Evolutionary conservation across 1,139 yeast genomes (phyloP), one percentile per base, ranked within the genome.

Genomic region (Yamadazyma siamensis): DNA sequence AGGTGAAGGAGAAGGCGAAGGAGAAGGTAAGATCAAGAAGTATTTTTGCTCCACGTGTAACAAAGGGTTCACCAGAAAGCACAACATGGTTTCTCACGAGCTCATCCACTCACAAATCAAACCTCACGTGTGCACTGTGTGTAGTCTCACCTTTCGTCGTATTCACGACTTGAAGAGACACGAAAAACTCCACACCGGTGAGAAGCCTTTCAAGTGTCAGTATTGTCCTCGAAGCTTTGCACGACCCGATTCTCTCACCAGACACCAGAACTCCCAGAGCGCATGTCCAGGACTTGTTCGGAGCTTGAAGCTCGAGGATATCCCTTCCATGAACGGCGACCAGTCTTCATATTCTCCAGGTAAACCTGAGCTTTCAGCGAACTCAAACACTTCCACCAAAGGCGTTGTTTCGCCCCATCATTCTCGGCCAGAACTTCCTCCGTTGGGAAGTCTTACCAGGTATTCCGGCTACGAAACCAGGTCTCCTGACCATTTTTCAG

Each of bases 161-260:
- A 71, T 77, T 22, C 91, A 84, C 51, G 94, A 85, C 52, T 64
- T 84, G 44, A 81, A 78, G 49, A 65, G 95, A 26, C 95, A 85
- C 49, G 75, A 75, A 40, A 80, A 80, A 51, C 63, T 80, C 21
- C 95, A 85, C 49, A 75, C 88, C 0, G 91, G 91, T 23, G 87
- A 77, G 43, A 78, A 75, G 50, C 89, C 91, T 2, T 80, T 61
- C 49, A 56, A 54, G 20, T 84, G 94, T 54, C 60, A 56, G 7
- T 61, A 62, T 33, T 85, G 95, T 54, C 73, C 75, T 10, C 65
- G 85, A 28, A 61, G 69, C 31, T 85, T 85, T 59, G 87, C 94
- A 1, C 61, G 95, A 17, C 80, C 81, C 1, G 95, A 85, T 53
- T 89, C 94, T 0, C 63, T 85, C 21, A 71, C 78, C 3, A 64